Evolutionary conservation across 2,329 filamentous ascomycete species (phyloP), one percentile per base, ranked within the genome.

Genomic region (Xylariaceae sp.): DNA sequence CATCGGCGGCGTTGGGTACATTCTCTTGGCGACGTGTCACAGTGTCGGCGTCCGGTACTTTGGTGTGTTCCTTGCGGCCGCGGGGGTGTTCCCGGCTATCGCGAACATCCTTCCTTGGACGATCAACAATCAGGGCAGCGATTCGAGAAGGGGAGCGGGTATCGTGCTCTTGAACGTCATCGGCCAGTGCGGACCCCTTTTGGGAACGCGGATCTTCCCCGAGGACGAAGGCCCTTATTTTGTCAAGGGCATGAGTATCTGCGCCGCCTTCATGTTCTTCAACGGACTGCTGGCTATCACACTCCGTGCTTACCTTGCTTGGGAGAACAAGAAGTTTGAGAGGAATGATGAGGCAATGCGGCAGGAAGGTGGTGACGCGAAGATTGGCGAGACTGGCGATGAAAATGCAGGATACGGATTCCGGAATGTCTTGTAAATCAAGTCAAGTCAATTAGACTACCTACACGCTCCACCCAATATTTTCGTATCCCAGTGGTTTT

Each of bases 21-120:
- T 84, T 9, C 63, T 87, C 19, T 73, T 86, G 2, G 81, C 81
- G 1, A 71, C 76, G 1, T 73, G 74, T 19, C 66, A 64, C 31
- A 42, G 52, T 41, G 59, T 61, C 0, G 65, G 49, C 2, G 57
- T 63, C 16, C 62, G 67, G 3, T 72, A 72, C 42, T 56, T 62
- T 2, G 66, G 64, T 9, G 64, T 70, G 4, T 72, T 64, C 50
- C 54, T 72, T 55, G 78, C 79, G 4, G 75, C 79, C 0, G 71
- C 69, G 2, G 80, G 81, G 9, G 72, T 85, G 26, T 89, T 87
- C 54, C 79, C 83, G 0, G 73, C 73, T 13, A 84, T 87, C 47
- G 75, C 77, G 2, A 81, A 87, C 51, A 81, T 85, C 17, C 67
- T 88, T 13, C 80, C 83, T 0, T 88, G 84, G 84, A 58, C 55